Conservation (phyloP, 2,329 filamentous ascomycete genomes). For the Colletotrichum spinosum region DNA sequence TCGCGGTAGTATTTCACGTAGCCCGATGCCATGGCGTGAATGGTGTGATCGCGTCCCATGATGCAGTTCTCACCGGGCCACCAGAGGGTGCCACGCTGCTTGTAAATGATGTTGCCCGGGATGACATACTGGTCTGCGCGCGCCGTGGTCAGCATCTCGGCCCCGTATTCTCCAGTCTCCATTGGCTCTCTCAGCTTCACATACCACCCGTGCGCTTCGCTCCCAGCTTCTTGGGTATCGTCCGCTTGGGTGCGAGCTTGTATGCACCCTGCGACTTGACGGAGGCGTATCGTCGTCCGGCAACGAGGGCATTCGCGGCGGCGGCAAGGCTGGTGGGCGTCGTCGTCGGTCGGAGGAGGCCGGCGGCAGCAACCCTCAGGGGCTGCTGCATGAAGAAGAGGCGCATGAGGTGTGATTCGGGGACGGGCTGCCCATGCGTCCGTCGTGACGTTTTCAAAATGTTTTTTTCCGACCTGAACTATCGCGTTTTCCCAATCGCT, state of each 20-base stretch:
- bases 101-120: conserved; percentile 97
- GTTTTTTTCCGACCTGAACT: conserved; percentile 14
- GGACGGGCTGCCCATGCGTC: conserved; percentile 33
- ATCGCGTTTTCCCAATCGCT: conserved; percentile 19
- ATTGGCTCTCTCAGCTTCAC: conserved; percentile 43
- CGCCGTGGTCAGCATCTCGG: no score
- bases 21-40: conserved; percentile 85
- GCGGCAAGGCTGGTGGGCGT: conserved; percentile 38
- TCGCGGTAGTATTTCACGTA: conserved; percentile 99
- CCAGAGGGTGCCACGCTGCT: conserved; percentile 94
- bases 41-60: conserved; percentile 96
- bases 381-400: conserved; percentile 61
- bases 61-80: conserved; percentile 94
- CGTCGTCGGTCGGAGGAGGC: conserved; percentile 40
- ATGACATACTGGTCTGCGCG: conserved; percentile 86
- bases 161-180: no score
- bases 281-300: conserved; percentile 66
- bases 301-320: conserved; percentile 53
- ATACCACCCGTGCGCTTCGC: conserved; percentile 91
- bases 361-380: conserved; percentile 53
- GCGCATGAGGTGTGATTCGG: conserved; percentile 51
- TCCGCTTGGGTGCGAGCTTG: conserved; percentile 72
- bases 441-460: not conserved
- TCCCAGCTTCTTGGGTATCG: conserved; percentile 84
- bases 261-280: conserved; percentile 76